Evolutionary conservation across 352 stramenopile species (phyloP), one percentile per base, ranked within the genome.

Genomic region (Pythium vanterpoolii): DNA sequence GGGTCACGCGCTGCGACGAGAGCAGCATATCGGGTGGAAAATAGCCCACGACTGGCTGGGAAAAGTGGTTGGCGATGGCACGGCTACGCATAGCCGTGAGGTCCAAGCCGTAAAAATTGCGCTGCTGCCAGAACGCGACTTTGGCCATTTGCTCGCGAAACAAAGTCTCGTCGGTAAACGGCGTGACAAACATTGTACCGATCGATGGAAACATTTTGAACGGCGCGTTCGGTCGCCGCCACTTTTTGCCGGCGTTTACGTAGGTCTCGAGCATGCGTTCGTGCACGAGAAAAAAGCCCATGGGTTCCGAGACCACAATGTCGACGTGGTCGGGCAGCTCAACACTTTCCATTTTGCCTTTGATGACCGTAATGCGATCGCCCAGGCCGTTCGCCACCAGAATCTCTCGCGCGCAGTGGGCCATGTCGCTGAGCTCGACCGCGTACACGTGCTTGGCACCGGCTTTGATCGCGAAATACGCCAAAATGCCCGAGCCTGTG

Each of bases 261-360:
- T 99, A 96, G 28, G 89, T 98, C 79, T 99, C 97, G 33, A 99
- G 85, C 98, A 99, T 99, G 55, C 88, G 96, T 73, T 99, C 98
- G 65, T 98, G 89, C 38, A 99, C 85, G 24, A 99, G 89, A 68
- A 99, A 99, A 76, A 99, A 99, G 23, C 98, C 98, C 97, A 99
- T 99, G 79, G 97, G 98, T 78, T 99, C 97, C 4, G 93, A 98
- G 19, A 99, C 92, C 28, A 99, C 98, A 52, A 99, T 95, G 71
- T 99, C 98, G 6, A 99, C 97, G 51, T 83, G 86, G 55, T 98
- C 93, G 0, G 96, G 95, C 26, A 99, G 77, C 62, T 96, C 66
- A 26, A 99, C 86, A 8, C 98, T 93, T 74, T 99, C 98, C 60
- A 99, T 97, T 57, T 97, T 97, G 43, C 96, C 90, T 68, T 98